Base-by-base conservation (phyloP, 345 rosid species). In the Eucalyptus camaldulensis region DNA sequence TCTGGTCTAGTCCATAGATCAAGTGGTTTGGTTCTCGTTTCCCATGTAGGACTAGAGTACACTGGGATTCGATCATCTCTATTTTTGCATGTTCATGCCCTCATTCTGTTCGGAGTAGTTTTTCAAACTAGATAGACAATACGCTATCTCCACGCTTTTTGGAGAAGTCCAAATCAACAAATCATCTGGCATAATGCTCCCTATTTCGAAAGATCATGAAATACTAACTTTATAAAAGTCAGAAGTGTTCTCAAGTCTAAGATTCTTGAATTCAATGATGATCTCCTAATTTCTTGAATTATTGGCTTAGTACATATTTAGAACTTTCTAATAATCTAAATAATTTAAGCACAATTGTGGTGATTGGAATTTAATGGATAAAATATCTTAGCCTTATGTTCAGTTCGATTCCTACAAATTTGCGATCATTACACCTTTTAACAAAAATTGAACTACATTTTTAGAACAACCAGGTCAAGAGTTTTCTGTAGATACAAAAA, bases 1-100 rank as follows among this genome's bases (percentile, higher is more conserved):
- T 53, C 4, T 8, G 0, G 24, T 53, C 58, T 53, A 53, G 10
- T 8, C 1, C 58, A 0, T 53, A 53, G 5, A 53, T 8, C 0
- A 0, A 5, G 1, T 24, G 27, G 1, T 24, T 10, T 4, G 29
- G 27, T 8, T 56, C 62, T 56, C 13, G 0, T 22, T 5, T 24
- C 13, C 2, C 24, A 21, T 17, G 58, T 7, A 53, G 24, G 58
- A 19, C 24, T 0, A 53, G 6, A 4, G 13, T 24, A 22, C 27
- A 9, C 4, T 0, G 3, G 6, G 29, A 24, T 4, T 24, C 3
- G 6, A 56, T 22, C 62, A 56, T 56, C 12, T 12, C 62, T 56
- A 56, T 24, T 56, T 56, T 2, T 56, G 5, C 62, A 56, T 56
- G 6, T 24, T 56, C 62, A 10, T 56, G 62, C 27, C 27, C 27